Evolutionary conservation across 768 basidiomycete genomes (phyloP).

Genomic region (Mycena latifolia): DNA sequence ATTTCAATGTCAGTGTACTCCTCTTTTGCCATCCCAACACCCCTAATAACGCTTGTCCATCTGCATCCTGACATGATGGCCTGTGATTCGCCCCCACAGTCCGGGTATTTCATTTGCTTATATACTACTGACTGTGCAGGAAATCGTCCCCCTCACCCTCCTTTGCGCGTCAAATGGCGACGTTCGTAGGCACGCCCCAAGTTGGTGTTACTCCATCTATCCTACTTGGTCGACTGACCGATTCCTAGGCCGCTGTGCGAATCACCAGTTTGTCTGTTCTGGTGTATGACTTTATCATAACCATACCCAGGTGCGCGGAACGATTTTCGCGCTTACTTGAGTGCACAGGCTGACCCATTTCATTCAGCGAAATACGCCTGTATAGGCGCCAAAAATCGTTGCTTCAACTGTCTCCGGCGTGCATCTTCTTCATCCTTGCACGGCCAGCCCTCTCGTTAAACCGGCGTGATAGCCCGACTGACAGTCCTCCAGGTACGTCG

Average conservation of each 20-base stretch:
- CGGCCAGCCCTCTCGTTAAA: neutral
- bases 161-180: slow-evolving; percentile 1
- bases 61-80: no score
- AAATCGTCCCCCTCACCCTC: no score
- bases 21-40: no score
- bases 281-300: neutral
- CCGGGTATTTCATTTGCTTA: no score
- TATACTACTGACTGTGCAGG: no score
- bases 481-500: neutral
- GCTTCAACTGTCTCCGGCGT: neutral
- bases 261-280: slow-evolving; percentile 7
- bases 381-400: neutral
- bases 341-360: neutral
- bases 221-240: neutral
- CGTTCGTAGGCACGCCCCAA: neutral
- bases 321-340: neutral
- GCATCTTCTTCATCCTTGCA: neutral
- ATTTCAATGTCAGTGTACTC: no score
- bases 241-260: neutral
- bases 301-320: neutral
- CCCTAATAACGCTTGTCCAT: no score
- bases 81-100: no score
- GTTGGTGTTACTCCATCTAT: neutral
- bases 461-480: neutral
- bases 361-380: neutral